Percentiles rank a stretch among this genome's conserved stretches.
These are phyloP conservation scores for Ceratopteris richardii DNA, from an alignment of 75 land plant genomes.

Conservation along the genomic window DNA sequence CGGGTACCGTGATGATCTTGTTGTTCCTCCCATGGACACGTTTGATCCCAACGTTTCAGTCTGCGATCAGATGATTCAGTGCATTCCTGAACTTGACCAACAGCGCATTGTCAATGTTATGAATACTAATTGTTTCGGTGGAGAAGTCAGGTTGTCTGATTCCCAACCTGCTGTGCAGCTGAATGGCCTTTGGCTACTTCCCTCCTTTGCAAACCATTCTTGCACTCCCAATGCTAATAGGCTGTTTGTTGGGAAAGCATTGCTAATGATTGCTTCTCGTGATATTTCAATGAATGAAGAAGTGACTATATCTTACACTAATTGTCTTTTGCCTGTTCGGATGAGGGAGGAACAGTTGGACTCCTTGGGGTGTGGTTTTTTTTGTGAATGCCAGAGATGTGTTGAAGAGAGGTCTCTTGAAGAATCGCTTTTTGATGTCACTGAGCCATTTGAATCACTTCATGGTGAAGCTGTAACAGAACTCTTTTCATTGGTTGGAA, in stretches of 20 bases:
- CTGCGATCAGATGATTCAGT: too few species aligned
- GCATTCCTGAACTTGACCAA: conserved; percentile 2
- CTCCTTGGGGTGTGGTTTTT: conserved; percentile 24
- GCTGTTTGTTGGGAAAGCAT: conserved; percentile 13
- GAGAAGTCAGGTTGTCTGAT: background rate
- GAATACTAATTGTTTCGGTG: conserved; percentile 10
- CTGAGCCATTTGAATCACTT: background rate
- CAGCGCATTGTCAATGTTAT: conserved; percentile 8
- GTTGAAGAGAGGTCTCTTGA: background rate
- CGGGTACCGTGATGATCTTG: background rate
- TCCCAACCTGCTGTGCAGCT: too few species aligned
- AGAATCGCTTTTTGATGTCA: background rate
- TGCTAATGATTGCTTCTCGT: conserved; percentile 16
- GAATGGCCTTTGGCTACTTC: conserved; percentile 20
- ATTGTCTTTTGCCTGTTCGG: conserved; percentile 15
- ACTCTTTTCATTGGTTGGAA: background rate
- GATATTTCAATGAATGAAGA: conserved; percentile 10
- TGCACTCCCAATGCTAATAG: conserved; percentile 18
- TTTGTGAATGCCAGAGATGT: conserved; percentile 28
- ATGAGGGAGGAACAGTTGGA: conserved; percentile 13
- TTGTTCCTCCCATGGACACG: conserved; percentile 2
- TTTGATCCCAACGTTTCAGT: background rate
- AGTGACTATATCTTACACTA: conserved; percentile 18
- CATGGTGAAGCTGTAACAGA: conserved; percentile 4
- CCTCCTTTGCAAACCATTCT: conserved; percentile 31